A percentile compares a stretch with the other conserved stretches of the same genome.
These are phyloP conservation scores for Starmerella asiatica DNA, from an alignment of 805 yeast genomes.

Conservation along the genomic window DNA sequence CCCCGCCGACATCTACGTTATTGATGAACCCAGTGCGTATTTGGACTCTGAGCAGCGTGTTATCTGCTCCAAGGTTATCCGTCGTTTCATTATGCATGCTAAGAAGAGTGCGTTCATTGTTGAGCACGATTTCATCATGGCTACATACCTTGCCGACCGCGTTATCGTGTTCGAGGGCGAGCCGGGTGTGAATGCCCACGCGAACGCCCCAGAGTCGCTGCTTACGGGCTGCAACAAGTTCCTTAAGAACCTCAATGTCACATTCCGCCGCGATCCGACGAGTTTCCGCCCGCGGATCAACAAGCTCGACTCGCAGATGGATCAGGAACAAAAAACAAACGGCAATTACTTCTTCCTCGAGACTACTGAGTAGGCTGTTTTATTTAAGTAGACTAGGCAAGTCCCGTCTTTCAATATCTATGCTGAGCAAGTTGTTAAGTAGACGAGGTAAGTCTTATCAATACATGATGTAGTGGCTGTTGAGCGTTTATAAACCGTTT, in stretches of 20 bases:
- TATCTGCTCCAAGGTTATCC: constrained; percentile 93
- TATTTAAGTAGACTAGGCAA: too few species aligned
- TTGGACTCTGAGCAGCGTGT: constrained; percentile 99
- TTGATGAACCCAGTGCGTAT: constrained; percentile 98
- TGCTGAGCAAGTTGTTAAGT: too few species aligned
- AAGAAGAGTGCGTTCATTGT: constrained; percentile 98
- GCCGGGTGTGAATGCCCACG: constrained; percentile 76
- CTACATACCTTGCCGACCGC: constrained; percentile 95
- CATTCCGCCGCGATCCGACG: constrained; percentile 98
- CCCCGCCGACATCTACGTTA: constrained; percentile 89
- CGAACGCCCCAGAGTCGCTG: constrained; percentile 81
- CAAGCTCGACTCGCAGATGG: constrained; percentile 96
- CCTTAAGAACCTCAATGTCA: constrained; percentile 91
- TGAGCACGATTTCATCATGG: constrained; percentile 99
- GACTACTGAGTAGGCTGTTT: constrained; percentile 29
- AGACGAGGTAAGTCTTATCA: too few species aligned
- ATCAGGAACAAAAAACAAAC: constrained; percentile 81
- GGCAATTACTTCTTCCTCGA: constrained; percentile 98
- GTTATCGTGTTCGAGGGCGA: constrained; percentile 96
- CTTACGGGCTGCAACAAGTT: constrained; percentile 95
- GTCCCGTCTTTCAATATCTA: too few species aligned
- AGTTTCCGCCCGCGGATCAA: constrained; percentile 98
- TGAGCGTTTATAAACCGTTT: too few species aligned
- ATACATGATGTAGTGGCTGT: too few species aligned
- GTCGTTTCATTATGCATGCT: constrained; percentile 89